Base-by-base conservation (phyloP, 805 yeast genomes). In the Candida andamanensis region DNA sequence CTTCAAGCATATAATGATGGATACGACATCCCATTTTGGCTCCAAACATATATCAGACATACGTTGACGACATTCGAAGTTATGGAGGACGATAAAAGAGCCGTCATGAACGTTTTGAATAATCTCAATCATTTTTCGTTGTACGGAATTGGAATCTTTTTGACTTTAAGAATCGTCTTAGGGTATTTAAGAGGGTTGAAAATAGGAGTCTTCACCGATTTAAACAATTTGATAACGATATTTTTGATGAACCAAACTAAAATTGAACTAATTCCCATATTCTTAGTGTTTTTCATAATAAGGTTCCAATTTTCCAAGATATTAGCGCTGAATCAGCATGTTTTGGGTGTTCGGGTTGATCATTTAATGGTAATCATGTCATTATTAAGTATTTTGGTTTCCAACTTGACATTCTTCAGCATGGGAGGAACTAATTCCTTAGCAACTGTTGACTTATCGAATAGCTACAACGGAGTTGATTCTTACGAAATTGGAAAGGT, bases 381-480 rank as follows among this genome's bases (percentile, higher is more conserved):
- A 0, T 26, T 64, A 3, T 56, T 70, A 36, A 58, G 60, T 2
- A 41, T 86, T 3, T 52, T 81, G 15, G 42, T 86, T 29, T 94
- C 86, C 50, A 79, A 85, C 44, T 62, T 86, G 25, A 61, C 87
- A 0, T 92, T 90, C 52, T 92, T 85, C 60, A 84, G 85, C 14
- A 69, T 82, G 52, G 97, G 97, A 0, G 85, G 85, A 30, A 87
- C 97, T 0, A 92, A 92, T 50, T 85, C 95, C 24, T 69, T 92
- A 44, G 90, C 97, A 0, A 81, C 97, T 0, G 78, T 92, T 15
- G 97, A 90, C 47, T 67, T 92, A 15, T 76, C 95, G 0, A 89
- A 90, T 52, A 89, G 96, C 0, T 92, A 92, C 56, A 90, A 90
- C 51, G 98, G 98, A 0, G 66, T 89, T 6, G 57, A 75, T 1